phyloP scores from a whole-genome alignment of 163 green algal genomes.

The Scenedesmus sp. region DNA sequence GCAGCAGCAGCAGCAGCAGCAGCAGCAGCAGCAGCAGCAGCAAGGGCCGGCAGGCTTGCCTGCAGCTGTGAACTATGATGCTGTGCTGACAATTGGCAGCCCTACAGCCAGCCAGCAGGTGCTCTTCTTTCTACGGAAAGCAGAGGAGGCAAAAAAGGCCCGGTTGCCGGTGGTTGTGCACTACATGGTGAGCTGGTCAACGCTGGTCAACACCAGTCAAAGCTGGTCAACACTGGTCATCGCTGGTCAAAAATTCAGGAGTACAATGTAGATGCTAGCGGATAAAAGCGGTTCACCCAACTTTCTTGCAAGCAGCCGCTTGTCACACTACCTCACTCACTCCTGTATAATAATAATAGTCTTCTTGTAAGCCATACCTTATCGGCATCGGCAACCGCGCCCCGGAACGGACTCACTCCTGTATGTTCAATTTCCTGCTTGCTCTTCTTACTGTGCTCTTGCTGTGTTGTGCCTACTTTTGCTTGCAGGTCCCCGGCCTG shows the following conservation, averaged over 20 bases:
- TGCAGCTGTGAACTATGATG: slow-evolving; percentile 19
- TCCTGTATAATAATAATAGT: too few species aligned
- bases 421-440: too few species aligned
- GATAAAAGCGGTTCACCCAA: too few species aligned
- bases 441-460: background rate
- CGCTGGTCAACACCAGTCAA: background rate
- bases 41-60: background rate
- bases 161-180: slow-evolving; percentile 34
- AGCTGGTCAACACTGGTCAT: background rate
- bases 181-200: slow-evolving; percentile 38
- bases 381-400: too few species aligned
- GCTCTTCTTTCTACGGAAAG: slow-evolving; percentile 30
- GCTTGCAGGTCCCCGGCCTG: slow-evolving; percentile 17
- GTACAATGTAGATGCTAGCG: too few species aligned
- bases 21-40: slow-evolving; percentile 40
- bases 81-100: slow-evolving; percentile 30
- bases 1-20: slow-evolving; percentile 32
- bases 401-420: too few species aligned
- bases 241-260: background rate
- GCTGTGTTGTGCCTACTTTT: background rate
- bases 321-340: background rate
- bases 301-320: too few species aligned
- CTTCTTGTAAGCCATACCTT: too few species aligned
- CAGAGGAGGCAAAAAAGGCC: slow-evolving; percentile 17
- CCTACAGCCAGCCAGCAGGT: slow-evolving; percentile 31